phyloP scores from a whole-genome alignment of 1,139 yeast species.

The Blastobotrys raffinosifermentans region DNA sequence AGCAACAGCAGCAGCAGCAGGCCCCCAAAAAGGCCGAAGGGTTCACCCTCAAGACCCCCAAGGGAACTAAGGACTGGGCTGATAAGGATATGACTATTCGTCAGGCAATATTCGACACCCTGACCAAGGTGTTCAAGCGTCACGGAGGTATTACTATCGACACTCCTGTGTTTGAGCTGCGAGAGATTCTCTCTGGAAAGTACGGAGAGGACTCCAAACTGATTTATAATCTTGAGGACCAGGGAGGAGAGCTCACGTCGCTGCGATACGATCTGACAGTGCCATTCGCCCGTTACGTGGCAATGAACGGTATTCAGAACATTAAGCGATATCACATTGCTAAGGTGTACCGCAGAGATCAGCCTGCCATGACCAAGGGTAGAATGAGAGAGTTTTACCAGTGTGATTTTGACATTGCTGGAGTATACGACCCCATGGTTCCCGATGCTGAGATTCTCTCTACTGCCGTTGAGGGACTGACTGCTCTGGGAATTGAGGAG shows the following conservation, averaged over 20 bases:
- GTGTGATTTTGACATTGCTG: conserved; percentile 97
- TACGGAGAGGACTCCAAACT: conserved; percentile 97
- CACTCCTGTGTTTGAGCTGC: conserved; percentile 93
- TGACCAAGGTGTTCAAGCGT: conserved; percentile 73
- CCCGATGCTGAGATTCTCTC: conserved; percentile 90
- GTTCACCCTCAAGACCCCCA: conserved; percentile 85
- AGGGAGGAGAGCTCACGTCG: conserved; percentile 96
- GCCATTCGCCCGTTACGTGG: conserved; percentile 95
- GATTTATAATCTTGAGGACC: conserved; percentile 92
- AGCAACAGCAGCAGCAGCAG: too few relatives aligned
- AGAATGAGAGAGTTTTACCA: conserved; percentile 99
- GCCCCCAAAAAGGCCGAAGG: conserved; percentile 27
- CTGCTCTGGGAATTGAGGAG: conserved; percentile 74
- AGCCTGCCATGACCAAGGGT: conserved; percentile 99
- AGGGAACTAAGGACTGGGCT: conserved; percentile 96
- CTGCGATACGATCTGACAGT: conserved; percentile 94
- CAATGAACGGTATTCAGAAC: conserved; percentile 82
- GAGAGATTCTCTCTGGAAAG: conserved; percentile 93
- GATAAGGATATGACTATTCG: conserved; percentile 95
- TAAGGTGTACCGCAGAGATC: conserved; percentile 96
- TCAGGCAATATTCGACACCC: conserved; percentile 71
- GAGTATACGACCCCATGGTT: conserved; percentile 85
- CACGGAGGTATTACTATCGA: conserved; percentile 98
- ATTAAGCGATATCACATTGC: conserved; percentile 96
- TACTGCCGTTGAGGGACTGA: conserved; percentile 76